phyloP scores from a whole-genome alignment of 73 alveolate species.

The Uronychia binucleata region DNA sequence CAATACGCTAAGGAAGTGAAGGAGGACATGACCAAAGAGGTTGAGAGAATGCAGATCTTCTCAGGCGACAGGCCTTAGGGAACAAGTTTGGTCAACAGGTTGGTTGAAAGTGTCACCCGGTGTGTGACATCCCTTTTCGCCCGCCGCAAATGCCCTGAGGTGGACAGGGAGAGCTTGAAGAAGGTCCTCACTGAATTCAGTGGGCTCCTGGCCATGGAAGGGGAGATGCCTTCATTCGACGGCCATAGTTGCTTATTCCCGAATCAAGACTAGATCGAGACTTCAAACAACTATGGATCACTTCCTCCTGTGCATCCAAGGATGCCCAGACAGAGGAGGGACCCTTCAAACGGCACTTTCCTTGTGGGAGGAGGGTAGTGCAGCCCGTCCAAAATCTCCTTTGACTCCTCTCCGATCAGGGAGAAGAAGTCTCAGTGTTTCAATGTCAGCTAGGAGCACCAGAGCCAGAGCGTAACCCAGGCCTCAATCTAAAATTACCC shows the following conservation, averaged over 20 bases:
- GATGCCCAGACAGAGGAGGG: neutral
- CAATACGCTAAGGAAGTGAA: neutral
- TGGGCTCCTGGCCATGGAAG: neutral
- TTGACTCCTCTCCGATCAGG: neutral
- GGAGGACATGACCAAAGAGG: neutral
- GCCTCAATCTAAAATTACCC: no score
- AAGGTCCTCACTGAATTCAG: neutral
- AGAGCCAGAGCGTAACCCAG: no score
- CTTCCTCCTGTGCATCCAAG: neutral
- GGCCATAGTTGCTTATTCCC: neutral
- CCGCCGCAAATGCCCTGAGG: neutral
- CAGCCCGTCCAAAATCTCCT: neutral
- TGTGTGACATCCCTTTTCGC: neutral
- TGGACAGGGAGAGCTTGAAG: neutral
- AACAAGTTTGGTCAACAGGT: neutral
- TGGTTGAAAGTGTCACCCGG: neutral
- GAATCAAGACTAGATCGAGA: neutral
- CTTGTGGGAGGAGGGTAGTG: no score
- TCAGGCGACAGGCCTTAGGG: no score
- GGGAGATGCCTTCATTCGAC: neutral
- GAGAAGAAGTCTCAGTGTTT: neutral
- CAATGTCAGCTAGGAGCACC: neutral
- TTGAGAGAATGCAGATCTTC: neutral
- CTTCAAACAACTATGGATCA: neutral
- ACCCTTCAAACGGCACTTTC: no score